Percentiles rank a stretch among this genome's conserved stretches.
These are phyloP conservation scores for Candida vartiovaarae DNA, from an alignment of 805 yeast genomes.

Conservation along the genomic window DNA sequence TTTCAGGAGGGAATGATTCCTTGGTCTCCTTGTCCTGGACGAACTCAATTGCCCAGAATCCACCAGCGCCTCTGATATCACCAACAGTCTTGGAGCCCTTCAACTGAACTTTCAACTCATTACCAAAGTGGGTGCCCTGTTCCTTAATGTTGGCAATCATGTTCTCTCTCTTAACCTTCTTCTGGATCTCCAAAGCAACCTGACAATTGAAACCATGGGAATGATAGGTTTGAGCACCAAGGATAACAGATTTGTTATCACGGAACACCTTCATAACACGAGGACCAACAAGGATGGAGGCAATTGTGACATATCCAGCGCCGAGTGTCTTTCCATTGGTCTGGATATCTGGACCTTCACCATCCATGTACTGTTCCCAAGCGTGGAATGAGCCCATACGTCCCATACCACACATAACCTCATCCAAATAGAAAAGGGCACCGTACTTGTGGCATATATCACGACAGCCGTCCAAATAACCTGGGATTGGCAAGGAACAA, in stretches of 20 bases:
- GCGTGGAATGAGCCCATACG: conserved; percentile 42
- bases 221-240: conserved; percentile 45
- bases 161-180: conserved; percentile 29
- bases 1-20: conserved; percentile 33
- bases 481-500: conserved; percentile 34
- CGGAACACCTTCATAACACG: conserved; percentile 30
- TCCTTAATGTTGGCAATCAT: conserved; percentile 34
- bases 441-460: conserved; percentile 45
- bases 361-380: conserved; percentile 34
- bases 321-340: conserved; percentile 43
- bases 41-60: conserved; percentile 48
- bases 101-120: conserved; percentile 25
- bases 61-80: conserved; percentile 48
- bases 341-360: conserved; percentile 40
- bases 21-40: conserved; percentile 41
- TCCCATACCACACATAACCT: conserved; percentile 52
- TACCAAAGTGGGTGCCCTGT: conserved; percentile 39
- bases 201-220: conserved; percentile 39
- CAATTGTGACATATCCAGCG: conserved; percentile 42
- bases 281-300: conserved; percentile 34
- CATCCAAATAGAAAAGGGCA: conserved; percentile 42
- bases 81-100: conserved; percentile 33
- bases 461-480: conserved; percentile 39
- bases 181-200: conserved; percentile 40
- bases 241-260: conserved; percentile 22